Percentiles rank a stretch among this genome's conserved stretches.
phyloP scores from a whole-genome alignment of 352 stramenopile genomes.

The Thraustochytrium sp. region DNA sequence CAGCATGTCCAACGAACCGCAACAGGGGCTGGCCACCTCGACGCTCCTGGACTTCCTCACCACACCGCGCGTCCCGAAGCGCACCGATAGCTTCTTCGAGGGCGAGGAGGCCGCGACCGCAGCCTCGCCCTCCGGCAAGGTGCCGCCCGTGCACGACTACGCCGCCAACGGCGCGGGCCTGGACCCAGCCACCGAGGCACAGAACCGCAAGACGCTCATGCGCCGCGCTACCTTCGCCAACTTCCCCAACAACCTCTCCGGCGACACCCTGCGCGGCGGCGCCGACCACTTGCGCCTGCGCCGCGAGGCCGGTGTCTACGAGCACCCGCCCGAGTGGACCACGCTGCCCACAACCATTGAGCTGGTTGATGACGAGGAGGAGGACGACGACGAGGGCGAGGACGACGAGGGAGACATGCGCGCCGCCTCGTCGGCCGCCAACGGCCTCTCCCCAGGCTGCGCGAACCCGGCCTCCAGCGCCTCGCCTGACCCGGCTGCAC shows the following conservation, averaged over 20 bases:
- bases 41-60: not conserved
- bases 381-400: not conserved
- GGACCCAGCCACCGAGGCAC: not conserved
- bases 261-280: not conserved
- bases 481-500: no score
- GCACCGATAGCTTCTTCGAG: not conserved
- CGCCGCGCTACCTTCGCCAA: slow-evolving; percentile 24
- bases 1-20: not conserved
- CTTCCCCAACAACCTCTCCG: slow-evolving; percentile 17
- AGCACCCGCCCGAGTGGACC: slow-evolving; percentile 9
- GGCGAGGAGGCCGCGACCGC: not conserved
- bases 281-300: not conserved
- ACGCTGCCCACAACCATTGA: not conserved
- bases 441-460: not conserved
- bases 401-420: no score
- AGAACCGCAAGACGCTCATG: slow-evolving; percentile 25
- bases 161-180: not conserved
- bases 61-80: not conserved
- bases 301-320: not conserved
- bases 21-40: not conserved
- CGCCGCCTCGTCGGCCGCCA: not conserved
- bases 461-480: not conserved
- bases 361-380: not conserved
- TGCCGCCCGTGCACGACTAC: not conserved
- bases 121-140: not conserved